Conservation (phyloP, 1,139 yeast species). For the Arxiozyma bovina region DNA sequence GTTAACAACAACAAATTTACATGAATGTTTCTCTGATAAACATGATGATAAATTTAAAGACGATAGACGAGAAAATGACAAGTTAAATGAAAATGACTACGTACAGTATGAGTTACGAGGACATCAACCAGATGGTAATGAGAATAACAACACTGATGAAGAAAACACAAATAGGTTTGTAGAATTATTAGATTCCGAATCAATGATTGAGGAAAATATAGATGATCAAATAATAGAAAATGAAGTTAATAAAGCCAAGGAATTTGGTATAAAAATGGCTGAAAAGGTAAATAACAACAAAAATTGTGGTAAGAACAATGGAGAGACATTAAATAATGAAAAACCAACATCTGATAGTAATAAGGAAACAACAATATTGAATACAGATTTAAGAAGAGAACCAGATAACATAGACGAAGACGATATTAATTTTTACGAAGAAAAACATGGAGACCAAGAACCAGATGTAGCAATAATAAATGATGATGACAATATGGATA, state of each 20-base stretch:
- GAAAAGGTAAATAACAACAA: background rate
- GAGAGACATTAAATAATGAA: background rate
- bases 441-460: background rate
- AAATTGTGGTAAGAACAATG: background rate
- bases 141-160: background rate
- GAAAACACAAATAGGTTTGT: background rate
- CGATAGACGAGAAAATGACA: background rate
- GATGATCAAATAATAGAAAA: background rate
- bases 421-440: background rate
- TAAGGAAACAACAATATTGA: too few relatives aligned
- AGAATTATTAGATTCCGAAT: background rate
- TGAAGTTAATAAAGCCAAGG: background rate
- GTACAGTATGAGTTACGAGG: background rate
- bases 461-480: background rate
- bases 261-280: background rate
- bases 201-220: background rate
- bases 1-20: background rate
- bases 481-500: background rate
- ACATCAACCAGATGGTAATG: background rate
- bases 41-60: background rate
- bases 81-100: background rate
- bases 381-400: background rate
- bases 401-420: background rate
- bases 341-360: too few relatives aligned
- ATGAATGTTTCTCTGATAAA: background rate